A percentile compares a stretch with the other conserved stretches of the same genome.
phyloP scores from a whole-genome alignment of 1,139 yeast species.

The Kodamaea sp. region DNA sequence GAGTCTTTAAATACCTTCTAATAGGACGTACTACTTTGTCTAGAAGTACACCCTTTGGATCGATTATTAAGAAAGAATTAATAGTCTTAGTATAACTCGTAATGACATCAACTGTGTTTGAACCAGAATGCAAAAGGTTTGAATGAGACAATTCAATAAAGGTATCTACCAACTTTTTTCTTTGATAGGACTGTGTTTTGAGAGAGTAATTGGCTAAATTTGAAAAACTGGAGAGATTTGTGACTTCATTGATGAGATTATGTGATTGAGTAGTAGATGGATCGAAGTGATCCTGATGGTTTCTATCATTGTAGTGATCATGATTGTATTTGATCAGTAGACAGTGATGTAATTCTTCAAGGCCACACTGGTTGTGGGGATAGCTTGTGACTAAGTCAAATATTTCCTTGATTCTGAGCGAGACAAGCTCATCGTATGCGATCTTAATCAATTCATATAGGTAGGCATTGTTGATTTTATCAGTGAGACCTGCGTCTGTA shows the following conservation, averaged over 20 bases:
- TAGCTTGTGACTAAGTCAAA: constrained; percentile 60
- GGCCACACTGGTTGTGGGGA: constrained; percentile 60
- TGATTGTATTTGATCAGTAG: constrained; percentile 28
- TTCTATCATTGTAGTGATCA: constrained; percentile 11
- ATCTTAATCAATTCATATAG: constrained; percentile 38
- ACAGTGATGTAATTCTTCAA: constrained; percentile 63
- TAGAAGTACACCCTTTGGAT: constrained; percentile 81
- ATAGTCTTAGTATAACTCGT: constrained; percentile 71
- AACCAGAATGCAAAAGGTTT: constrained; percentile 75
- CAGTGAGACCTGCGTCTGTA: constrained; percentile 16
- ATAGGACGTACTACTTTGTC: constrained; percentile 80
- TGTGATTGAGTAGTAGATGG: not conserved
- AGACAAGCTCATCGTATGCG: constrained; percentile 47
- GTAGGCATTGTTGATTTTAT: constrained; percentile 17
- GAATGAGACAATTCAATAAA: constrained; percentile 55
- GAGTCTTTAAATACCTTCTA: constrained; percentile 59
- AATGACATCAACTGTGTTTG: constrained; percentile 75
- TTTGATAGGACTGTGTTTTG: constrained; percentile 37
- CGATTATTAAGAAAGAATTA: constrained; percentile 71
- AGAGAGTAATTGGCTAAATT: constrained; percentile 22
- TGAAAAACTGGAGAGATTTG: constrained; percentile 19
- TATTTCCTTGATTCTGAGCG: constrained; percentile 61
- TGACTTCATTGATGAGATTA: constrained; percentile 12
- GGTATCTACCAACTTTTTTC: constrained; percentile 53
- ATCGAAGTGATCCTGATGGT: constrained; percentile 2